These are phyloP conservation scores for Ganoderma meredithae DNA, from an alignment of 1,284 basidiomycete species.

Conservation along the genomic window DNA sequence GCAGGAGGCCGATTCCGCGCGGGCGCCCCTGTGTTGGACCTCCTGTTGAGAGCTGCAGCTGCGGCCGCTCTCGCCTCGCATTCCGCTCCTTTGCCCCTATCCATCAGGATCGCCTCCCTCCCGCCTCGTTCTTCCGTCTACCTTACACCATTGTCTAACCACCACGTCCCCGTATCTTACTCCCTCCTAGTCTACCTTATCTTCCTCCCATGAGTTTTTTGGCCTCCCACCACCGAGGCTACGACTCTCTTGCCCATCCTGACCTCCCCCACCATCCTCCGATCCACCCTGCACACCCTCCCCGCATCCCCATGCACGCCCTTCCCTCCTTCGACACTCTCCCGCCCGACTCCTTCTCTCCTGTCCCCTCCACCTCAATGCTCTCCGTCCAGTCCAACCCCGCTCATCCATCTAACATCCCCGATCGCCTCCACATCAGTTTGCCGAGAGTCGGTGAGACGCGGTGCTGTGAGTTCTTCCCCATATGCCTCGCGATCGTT, in stretches of 20 bases:
- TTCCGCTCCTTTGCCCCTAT: conserved; percentile 35
- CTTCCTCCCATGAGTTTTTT: conserved; percentile 51
- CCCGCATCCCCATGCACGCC: conserved; percentile 39
- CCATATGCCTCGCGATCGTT: conserved; percentile 41
- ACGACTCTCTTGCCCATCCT: conserved; percentile 44
- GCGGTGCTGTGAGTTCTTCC: conserved; percentile 71
- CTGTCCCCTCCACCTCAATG: conserved; percentile 27
- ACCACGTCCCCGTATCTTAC: conserved; percentile 31
- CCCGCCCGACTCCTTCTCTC: conserved; percentile 31
- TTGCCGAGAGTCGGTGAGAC: conserved; percentile 71
- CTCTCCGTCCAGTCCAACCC: conserved; percentile 31
- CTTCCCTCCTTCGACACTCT: conserved; percentile 46
- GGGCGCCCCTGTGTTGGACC: conserved; percentile 39
- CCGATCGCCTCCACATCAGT: conserved; percentile 39
- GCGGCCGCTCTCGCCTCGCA: conserved; percentile 28
- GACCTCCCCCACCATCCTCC: conserved; percentile 37
- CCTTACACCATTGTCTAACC: conserved; percentile 36
- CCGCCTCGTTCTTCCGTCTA: conserved; percentile 33
- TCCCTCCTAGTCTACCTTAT: conserved; percentile 35
- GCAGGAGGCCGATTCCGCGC: conserved; percentile 30
- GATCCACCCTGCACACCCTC: conserved; percentile 24
- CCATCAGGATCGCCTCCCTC: conserved; percentile 33
- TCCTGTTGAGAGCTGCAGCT: conserved; percentile 33
- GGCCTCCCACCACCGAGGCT: conserved; percentile 47
- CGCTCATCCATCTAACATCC: conserved; percentile 29